Evolutionary conservation across 441 rosid genomes (phyloP), one percentile per base, ranked within the genome.

Genomic region (Gossypium davidsonii): DNA sequence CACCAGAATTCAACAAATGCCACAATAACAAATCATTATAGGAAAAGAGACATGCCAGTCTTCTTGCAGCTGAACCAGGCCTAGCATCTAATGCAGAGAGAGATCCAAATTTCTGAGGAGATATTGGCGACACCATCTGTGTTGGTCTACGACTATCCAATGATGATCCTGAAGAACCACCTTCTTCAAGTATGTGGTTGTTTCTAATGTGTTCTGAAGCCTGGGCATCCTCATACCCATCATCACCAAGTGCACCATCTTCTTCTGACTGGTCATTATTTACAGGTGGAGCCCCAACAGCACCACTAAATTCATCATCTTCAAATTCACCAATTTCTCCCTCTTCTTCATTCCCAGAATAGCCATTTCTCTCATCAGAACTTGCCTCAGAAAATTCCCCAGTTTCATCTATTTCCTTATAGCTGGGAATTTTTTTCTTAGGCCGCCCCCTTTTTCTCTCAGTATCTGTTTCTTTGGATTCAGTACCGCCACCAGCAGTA

Each of bases 41-140:
- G 67, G 73, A 26, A 67, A 78, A 79, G 74, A 76, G 56, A 63
- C 83, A 62, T 86, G 94, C 99, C 96, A 83, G 85, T 86, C 86
- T 85, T 82, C 88, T 96, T 46, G 97, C 83, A 79, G 79, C 79
- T 73, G 97, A 90, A 77, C 91, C 84, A 74, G 98, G 99, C 84
- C 96, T 87, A 56, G 96, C 90, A 82, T 93, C 99, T 79, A 96
- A 85, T 31, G 99, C 99, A 69, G 98, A 93, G 69, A 96, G 88
- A 78, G 98, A 96, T 34, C 96, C 98, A 82, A 96, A 96, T 83
- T 96, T 96, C 84, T 80, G 88, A 31, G 98, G 88, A 79, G 95
- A 87, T 83, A 86, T 87, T 26, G 97, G 98, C 83, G 98, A 93
- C 39, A 88, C 89, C 71, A 85, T 85, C 77, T 79, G 88, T 49